These are phyloP conservation scores for Phytophthora pluvialis DNA, from an alignment of 352 stramenopile species.

Conservation along the genomic window DNA sequence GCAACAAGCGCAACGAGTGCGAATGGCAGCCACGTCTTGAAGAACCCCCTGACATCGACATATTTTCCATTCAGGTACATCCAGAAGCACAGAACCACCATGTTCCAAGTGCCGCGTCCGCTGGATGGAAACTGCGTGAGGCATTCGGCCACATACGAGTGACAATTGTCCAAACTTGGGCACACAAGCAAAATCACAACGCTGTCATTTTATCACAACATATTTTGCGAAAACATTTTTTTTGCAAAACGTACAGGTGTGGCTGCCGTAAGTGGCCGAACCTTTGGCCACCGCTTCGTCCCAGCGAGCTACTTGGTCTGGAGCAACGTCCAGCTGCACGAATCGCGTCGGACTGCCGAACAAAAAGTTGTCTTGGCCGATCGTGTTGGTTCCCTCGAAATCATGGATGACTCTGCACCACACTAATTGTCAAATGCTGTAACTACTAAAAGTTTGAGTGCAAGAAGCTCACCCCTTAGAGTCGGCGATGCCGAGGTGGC, in stretches of 20 bases:
- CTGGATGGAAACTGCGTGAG: conserved; percentile 56
- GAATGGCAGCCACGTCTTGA: conserved; percentile 42
- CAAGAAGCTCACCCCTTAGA: conserved; percentile 53
- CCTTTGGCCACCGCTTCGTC: conserved; percentile 89
- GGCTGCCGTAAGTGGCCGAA: conserved; percentile 85
- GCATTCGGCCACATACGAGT: conserved; percentile 92
- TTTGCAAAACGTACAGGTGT: conserved; percentile 69
- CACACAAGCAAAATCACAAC: background rate
- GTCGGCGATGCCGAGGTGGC: conserved; percentile 93
- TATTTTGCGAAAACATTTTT: background rate
- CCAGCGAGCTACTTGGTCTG: conserved; percentile 73
- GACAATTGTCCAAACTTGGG: conserved; percentile 93
- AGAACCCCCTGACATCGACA: conserved; percentile 38
- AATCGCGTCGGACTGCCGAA: conserved; percentile 90
- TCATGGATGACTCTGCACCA: conserved; percentile 88
- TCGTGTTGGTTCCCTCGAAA: conserved; percentile 94
- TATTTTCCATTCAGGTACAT: conserved; percentile 66
- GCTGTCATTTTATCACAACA: background rate
- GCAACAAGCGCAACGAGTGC: conserved; percentile 10
- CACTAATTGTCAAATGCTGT: conserved; percentile 5
- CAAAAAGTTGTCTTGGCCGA: conserved; percentile 84
- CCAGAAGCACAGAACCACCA: conserved; percentile 79
- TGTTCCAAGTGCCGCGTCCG: conserved; percentile 63
- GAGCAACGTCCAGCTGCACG: conserved; percentile 65
- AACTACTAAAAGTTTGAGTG: too few relatives aligned